Evolutionary conservation across 1,284 basidiomycete species (phyloP), one percentile per base, ranked within the genome.

Genomic region (Leccinum fuscescens): DNA sequence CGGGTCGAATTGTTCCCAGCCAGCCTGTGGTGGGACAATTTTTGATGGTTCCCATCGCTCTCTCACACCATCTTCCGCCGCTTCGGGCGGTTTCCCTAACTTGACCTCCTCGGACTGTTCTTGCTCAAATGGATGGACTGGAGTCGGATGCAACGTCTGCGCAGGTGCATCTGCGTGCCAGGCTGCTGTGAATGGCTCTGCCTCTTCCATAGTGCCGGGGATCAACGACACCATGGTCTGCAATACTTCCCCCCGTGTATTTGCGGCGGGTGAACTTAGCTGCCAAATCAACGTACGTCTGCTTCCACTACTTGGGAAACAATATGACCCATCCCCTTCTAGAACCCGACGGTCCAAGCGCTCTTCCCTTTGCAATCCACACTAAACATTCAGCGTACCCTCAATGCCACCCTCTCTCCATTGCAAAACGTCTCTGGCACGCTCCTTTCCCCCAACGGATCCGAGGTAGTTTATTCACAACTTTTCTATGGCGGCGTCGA

Each of bases 401-500:
- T 93, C 42, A 82, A 92, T 63, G 77, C 86, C 4, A 77, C 82
- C 0, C 79, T 86, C n/a, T 86, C 86, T 1, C 92, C 88, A 0
- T 72, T 88, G 29, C 83, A 83, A 3, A 88, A 88, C 62, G 62
- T 62, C 29, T 75, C 72, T n/a, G 73, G 66, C 22, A 66, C 54
- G 0, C 15, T 61, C 33, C 68, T 80, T 12, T 88, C 89, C 2
- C 79, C 83, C 2, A 85, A 87, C 62, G 88, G 88, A 11, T 77
- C 80, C 29, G 82, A 84, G 6, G 80, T 83, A 4, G 77, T 83
- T 8, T 88, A 82, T 65, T 90, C 90, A 0, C 91, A 94, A 68
- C 77, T 96, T 1, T 89, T 92, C 76, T 94, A 94, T 74, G 79
- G 82, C n/a, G 90, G 90, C 5, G 84, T 88, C 20, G 92, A 94